Evolutionary conservation across 2,329 filamentous ascomycete species (phyloP), one percentile per base, ranked within the genome.

Genomic region (Colletotrichum sansevieriae): DNA sequence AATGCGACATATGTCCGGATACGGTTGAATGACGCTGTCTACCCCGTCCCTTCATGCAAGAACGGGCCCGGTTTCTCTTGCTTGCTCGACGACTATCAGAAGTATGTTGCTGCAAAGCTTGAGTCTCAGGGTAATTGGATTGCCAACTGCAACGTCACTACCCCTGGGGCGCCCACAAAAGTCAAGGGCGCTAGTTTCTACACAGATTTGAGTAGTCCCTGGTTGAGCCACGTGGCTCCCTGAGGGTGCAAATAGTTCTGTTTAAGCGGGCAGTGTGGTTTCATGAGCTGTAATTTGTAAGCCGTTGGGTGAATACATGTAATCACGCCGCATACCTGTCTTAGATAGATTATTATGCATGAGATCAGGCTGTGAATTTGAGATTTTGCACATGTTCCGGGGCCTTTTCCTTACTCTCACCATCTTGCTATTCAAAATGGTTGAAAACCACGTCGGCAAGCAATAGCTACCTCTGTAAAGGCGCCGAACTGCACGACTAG

Each of bases 21-120:
- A 56, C 79, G 84, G 11, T 79, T 91, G 47, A 91, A 91, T 72
- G 88, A 91, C 64, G 86, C 85, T 8, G 83, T 91, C 3, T 91
- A 91, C 73, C 87, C 87, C 0, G 76, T 91, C 1, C 83, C 85
- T 0, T 82, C 78, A 0, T 91, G 88, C 76, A 80, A 83, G 70
- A 80, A 79, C 70, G 89, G 86, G 0, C 88, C 86, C 3, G 89
- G 87, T 6, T 81, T 77, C 7, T 86, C 83, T 18, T 89, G 87
- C 72, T 77, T 80, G 3, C 69, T 88, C 35, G 75, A 76, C 5
- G 77, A 84, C 54, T 87, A 88, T 70, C 77, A 75, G 4, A 71
- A 77, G 37, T 81, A 86, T 46, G 75, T 88, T 3, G 71, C 76
- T 29, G 72, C 80, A 39, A 86, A 86, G 77, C 81, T 83, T 58